phyloP scores from a whole-genome alignment of 2,329 filamentous ascomycete genomes.

The Pyrenochaeta sp. region DNA sequence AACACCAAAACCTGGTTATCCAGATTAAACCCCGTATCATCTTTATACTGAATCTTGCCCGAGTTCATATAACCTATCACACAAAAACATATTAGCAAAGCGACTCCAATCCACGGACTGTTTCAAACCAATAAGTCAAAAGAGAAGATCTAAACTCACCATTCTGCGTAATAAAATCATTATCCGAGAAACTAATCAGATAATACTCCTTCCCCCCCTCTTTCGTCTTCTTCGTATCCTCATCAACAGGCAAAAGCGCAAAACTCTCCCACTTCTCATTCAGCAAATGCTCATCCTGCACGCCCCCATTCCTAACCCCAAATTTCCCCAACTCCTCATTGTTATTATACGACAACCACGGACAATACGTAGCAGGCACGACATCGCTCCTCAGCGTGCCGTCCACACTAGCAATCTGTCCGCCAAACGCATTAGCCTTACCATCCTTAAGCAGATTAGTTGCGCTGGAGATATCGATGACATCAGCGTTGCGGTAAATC shows the following conservation, averaged over 20 bases:
- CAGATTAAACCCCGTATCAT: conserved; percentile 65
- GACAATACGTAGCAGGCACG: conserved; percentile 68
- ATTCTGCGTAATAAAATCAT: conserved; percentile 79
- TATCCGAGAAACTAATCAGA: conserved; percentile 73
- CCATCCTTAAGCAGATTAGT: conserved; percentile 65
- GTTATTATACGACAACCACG: conserved; percentile 74
- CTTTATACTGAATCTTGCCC: conserved; percentile 64
- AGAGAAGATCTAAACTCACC: conserved; percentile 51
- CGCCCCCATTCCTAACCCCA: conserved; percentile 72
- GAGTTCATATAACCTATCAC: conserved; percentile 62
- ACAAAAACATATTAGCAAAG: neutral
- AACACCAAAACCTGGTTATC: conserved; percentile 72
- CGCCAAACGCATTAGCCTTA: conserved; percentile 47
- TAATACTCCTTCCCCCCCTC: conserved; percentile 69
- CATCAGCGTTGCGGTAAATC: conserved; percentile 73
- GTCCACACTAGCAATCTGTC: conserved; percentile 57
- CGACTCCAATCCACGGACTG: neutral
- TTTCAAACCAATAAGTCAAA: too few species aligned
- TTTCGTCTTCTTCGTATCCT: conserved; percentile 44
- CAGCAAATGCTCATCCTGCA: conserved; percentile 65
- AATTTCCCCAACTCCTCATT: conserved; percentile 71
- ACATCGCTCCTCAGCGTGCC: conserved; percentile 65
- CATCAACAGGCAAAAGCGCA: conserved; percentile 65
- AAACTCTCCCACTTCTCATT: conserved; percentile 83
- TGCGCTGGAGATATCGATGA: conserved; percentile 70